A percentile compares a stretch with the other conserved stretches of the same genome.
These are phyloP conservation scores for Dorcoceras hygrometricum DNA, from an alignment of 257 asterid species.

Conservation along the genomic window DNA sequence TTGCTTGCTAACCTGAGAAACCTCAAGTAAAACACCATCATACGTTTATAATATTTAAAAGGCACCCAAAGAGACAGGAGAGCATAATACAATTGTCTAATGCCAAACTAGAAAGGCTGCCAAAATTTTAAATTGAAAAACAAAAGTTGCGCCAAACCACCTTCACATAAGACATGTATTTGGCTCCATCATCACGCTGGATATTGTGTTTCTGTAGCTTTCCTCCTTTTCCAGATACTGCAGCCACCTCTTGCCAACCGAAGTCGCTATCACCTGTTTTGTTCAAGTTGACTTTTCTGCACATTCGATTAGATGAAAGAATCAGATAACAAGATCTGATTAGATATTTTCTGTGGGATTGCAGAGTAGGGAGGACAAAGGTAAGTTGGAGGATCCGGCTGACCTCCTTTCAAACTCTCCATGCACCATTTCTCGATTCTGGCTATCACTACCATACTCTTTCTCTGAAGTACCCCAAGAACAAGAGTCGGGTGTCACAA, in stretches of 20 bases:
- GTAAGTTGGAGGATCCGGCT: conserved; percentile 11
- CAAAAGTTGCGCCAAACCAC: conserved; percentile 34
- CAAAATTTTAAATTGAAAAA: background rate
- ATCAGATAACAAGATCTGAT: conserved; percentile 14
- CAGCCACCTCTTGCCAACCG: conserved; percentile 44
- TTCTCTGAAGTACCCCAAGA: conserved; percentile 63
- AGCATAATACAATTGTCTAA: conserved; percentile 6
- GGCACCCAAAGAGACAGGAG: conserved; percentile 7
- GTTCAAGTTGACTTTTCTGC: conserved; percentile 54
- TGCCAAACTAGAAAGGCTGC: conserved; percentile 6
- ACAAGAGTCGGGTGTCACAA: conserved; percentile 61
- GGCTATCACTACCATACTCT: conserved; percentile 55
- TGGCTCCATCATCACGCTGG: conserved; percentile 71
- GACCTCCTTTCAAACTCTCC: conserved; percentile 62
- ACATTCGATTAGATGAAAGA: conserved; percentile 29
- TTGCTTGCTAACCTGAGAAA: conserved; percentile 81
- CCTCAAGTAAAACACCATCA: conserved; percentile 16
- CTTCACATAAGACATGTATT: conserved; percentile 94
- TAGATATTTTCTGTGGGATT: conserved; percentile 1
- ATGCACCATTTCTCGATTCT: conserved; percentile 35
- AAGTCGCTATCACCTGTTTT: conserved; percentile 41
- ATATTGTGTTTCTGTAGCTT: conserved; percentile 57
- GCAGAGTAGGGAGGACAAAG: background rate
- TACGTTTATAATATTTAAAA: conserved; percentile 9
- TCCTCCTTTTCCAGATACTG: conserved; percentile 45